Evolutionary conservation across 176 grass and related monocot genomes (phyloP).

Genomic region (Triticum timopheevii): DNA sequence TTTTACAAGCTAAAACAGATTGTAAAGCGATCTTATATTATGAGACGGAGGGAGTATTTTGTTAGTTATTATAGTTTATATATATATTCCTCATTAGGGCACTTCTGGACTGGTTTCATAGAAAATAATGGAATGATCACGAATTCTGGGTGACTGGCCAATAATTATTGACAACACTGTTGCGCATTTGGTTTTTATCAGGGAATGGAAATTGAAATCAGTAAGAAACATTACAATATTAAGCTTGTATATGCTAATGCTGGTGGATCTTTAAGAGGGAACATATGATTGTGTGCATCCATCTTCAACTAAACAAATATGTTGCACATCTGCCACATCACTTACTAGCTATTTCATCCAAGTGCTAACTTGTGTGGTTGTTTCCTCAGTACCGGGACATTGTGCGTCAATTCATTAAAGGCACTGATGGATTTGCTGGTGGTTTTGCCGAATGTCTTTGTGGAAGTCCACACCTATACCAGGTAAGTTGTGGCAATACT

Average conservation of each 20-base stretch:
- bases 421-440: constrained; percentile 92
- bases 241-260: constrained; percentile 10
- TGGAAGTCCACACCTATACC: constrained; percentile 91
- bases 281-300: constrained; percentile 9
- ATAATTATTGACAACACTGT: not conserved
- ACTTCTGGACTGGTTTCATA: not conserved
- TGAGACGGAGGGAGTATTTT: not conserved
- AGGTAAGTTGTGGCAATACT: constrained; percentile 48
- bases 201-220: not conserved
- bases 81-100: not conserved
- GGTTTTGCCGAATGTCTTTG: constrained; percentile 93
- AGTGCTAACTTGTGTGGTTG: constrained; percentile 29
- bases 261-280: not conserved
- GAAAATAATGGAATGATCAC: not conserved
- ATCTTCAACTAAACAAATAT: constrained; percentile 21
- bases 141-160: not conserved
- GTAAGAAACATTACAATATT: not conserved
- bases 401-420: constrained; percentile 96
- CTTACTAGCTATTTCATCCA: constrained; percentile 5
- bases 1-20: no score
- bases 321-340: not conserved
- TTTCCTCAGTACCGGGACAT: constrained; percentile 84
- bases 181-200: not conserved
- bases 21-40: no score
- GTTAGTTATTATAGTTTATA: not conserved